These are phyloP conservation scores for Bipolaris oryzae DNA, from an alignment of 2,329 filamentous ascomycete species.

Conservation along the genomic window DNA sequence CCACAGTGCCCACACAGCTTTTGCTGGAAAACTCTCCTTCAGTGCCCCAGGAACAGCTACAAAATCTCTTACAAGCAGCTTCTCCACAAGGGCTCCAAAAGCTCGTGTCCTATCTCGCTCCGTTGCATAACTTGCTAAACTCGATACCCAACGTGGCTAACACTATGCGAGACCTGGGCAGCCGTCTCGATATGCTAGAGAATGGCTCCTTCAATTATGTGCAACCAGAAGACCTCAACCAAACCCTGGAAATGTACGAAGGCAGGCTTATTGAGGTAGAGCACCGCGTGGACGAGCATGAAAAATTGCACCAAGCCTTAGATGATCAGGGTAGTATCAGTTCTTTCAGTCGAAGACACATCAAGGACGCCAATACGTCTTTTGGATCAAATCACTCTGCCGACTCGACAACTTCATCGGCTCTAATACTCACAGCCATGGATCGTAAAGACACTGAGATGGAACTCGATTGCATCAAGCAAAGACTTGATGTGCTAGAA, in stretches of 20 bases:
- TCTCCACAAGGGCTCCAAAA: constrained; percentile 44
- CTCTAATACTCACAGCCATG: constrained; percentile 44
- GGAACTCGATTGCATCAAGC: constrained; percentile 56
- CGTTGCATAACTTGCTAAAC: constrained; percentile 46
- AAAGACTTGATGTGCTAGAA: constrained; percentile 61
- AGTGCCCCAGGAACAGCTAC: constrained; percentile 40
- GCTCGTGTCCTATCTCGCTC: constrained; percentile 44
- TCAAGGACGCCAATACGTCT: constrained; percentile 44
- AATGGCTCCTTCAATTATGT: constrained; percentile 70
- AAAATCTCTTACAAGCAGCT: constrained; percentile 37
- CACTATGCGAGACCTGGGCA: constrained; percentile 65
- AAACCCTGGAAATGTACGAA: constrained; percentile 70
- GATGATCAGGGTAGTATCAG: constrained; percentile 38
- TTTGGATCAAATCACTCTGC: constrained; percentile 50
- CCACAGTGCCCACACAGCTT: constrained; percentile 31
- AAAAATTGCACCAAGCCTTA: constrained; percentile 42
- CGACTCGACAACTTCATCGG: constrained; percentile 48
- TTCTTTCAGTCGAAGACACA: constrained; percentile 35
- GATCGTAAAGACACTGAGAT: constrained; percentile 50
- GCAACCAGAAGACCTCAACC: constrained; percentile 71
- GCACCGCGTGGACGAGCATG: constrained; percentile 54
- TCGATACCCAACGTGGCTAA: constrained; percentile 51
- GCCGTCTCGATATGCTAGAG: constrained; percentile 72
- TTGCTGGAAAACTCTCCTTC: constrained; percentile 32
- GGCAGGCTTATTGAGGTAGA: constrained; percentile 73